A percentile compares a stretch with the other conserved stretches of the same genome.
Conservation (phyloP, 2,329 filamentous ascomycete species). For the Aschersonia sp. region DNA sequence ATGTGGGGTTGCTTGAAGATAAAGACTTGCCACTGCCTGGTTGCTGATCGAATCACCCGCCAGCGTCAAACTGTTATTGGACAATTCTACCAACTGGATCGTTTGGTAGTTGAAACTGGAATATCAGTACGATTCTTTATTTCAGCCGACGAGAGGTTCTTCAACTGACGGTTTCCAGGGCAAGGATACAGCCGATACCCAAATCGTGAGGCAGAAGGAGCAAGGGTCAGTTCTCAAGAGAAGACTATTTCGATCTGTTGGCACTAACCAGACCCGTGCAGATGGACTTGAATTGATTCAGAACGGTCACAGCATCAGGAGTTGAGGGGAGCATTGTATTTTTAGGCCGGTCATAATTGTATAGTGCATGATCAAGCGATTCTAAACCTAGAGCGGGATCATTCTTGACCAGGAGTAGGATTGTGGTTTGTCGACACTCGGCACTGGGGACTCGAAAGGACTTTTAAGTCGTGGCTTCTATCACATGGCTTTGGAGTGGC, state of each 20-base stretch:
- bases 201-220: slow-evolving; percentile 63
- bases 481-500: no score
- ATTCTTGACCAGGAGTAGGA: background rate
- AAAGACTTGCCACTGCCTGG: background rate
- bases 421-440: no score
- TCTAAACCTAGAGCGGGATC: background rate
- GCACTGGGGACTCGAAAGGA: no score
- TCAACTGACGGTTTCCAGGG: slow-evolving; percentile 28
- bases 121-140: slow-evolving; percentile 43
- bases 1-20: background rate
- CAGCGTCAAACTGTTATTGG: slow-evolving; percentile 91
- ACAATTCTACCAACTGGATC: slow-evolving; percentile 86
- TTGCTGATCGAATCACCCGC: slow-evolving; percentile 2
- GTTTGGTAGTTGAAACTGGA: slow-evolving; percentile 81
- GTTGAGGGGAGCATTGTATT: slow-evolving; percentile 3
- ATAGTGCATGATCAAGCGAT: background rate
- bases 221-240: slow-evolving; percentile 43
- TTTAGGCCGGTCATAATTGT: slow-evolving; percentile 1
- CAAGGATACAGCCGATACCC: slow-evolving; percentile 53
- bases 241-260: background rate
- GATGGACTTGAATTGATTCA: slow-evolving; percentile 3
- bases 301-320: background rate
- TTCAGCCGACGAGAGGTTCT: no score
- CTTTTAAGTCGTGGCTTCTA: no score
- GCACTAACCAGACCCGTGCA: background rate